Evolutionary conservation across 441 rosid genomes (phyloP).

Genomic region (Adansonia gregorii): DNA sequence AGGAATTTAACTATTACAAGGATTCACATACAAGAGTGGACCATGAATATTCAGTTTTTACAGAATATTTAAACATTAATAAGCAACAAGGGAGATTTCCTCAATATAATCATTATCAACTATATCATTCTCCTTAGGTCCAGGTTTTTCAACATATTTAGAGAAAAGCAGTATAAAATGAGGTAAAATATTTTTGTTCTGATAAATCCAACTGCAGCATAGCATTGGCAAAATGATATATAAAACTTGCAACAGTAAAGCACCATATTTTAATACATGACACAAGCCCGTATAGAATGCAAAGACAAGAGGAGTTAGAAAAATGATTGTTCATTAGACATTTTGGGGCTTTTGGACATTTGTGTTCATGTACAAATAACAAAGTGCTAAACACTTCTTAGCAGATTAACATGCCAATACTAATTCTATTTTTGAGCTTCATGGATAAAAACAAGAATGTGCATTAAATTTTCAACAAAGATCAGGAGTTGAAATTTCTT

Average conservation of each 20-base stretch:
- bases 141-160: background rate
- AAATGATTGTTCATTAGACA: background rate
- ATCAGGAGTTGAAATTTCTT: background rate
- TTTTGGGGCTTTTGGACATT: background rate
- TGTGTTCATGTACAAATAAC: background rate
- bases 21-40: background rate
- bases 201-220: background rate
- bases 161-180: background rate
- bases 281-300: background rate
- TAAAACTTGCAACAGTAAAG: background rate
- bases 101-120: background rate
- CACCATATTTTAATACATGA: background rate
- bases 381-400: background rate
- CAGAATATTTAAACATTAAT: background rate
- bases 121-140: background rate
- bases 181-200: background rate
- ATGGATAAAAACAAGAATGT: background rate
- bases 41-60: background rate
- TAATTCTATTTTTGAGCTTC: slow-evolving; percentile 3
- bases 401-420: background rate
- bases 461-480: background rate
- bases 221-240: background rate
- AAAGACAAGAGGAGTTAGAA: background rate
- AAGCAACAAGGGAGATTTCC: background rate
- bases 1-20: background rate